phyloP scores from a whole-genome alignment of 306 rosid genomes.

The Cicer chorassanicum region DNA sequence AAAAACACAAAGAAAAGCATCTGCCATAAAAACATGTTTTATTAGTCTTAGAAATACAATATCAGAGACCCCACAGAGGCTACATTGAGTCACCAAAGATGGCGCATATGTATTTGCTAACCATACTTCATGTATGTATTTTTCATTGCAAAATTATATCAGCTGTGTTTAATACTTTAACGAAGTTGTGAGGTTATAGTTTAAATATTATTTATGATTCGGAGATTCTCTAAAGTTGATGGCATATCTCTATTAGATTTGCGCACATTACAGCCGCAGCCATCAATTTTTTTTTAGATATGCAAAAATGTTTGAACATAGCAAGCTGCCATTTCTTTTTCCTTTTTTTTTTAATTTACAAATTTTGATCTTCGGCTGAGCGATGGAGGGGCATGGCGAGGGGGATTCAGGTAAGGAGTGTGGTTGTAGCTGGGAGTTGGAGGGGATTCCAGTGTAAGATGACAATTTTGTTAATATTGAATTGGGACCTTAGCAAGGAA shows the following conservation, averaged over 20 bases:
- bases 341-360: background rate
- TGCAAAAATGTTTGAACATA: constrained; percentile 2
- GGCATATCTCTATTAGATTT: constrained; percentile 15
- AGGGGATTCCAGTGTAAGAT: constrained; percentile 10
- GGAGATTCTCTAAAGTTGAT: background rate
- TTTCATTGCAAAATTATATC: constrained; percentile 9
- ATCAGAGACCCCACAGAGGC: constrained; percentile 6
- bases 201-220: constrained; percentile 32
- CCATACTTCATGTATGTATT: background rate
- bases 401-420: constrained; percentile 24
- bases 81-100: constrained; percentile 22
- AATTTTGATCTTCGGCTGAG: constrained; percentile 2
- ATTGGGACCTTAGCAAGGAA: constrained; percentile 11
- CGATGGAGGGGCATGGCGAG: background rate
- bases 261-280: background rate
- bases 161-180: constrained; percentile 10
- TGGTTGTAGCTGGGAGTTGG: background rate
- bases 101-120: constrained; percentile 27
- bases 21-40: constrained; percentile 1
- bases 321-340: background rate
- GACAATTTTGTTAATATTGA: constrained; percentile 12
- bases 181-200: constrained; percentile 6
- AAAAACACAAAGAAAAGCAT: constrained; percentile 15
- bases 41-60: constrained; percentile 19
- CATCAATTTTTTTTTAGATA: background rate